Evolutionary conservation across 2,329 filamentous ascomycete genomes (phyloP).

Genomic region (Bretziella fagacearum): DNA sequence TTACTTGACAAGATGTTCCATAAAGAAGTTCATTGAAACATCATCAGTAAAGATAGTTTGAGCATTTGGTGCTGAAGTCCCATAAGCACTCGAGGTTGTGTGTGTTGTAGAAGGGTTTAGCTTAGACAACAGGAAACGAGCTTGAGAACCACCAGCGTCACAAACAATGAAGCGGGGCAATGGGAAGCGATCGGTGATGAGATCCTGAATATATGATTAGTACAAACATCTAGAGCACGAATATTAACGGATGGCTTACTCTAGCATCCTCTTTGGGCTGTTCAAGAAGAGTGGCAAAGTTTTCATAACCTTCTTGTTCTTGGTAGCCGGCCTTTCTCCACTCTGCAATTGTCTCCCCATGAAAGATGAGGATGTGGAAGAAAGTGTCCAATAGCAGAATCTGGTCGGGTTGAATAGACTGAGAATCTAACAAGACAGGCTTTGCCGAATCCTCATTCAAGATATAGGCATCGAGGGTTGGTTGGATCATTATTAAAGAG

Average conservation of each 20-base stretch:
- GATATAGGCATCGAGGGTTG: conserved; percentile 90
- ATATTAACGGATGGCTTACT: conserved; percentile 34
- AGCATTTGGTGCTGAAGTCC: conserved; percentile 67
- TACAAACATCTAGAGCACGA: conserved; percentile 3
- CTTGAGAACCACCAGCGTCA: conserved; percentile 94
- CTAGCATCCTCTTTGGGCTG: conserved; percentile 93
- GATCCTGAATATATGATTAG: conserved; percentile 43
- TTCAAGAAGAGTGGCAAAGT: conserved; percentile 74
- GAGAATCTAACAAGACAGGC: conserved; percentile 89
- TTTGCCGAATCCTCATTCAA: conserved; percentile 88
- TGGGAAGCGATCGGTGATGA: conserved; percentile 96
- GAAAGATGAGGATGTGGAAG: conserved; percentile 99
- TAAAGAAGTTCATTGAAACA: conserved; percentile 94
- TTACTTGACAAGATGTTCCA: conserved; percentile 99
- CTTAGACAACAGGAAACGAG: conserved; percentile 90
- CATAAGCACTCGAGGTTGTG: conserved; percentile 69
- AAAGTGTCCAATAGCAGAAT: conserved; percentile 93
- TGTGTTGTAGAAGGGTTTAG: conserved; percentile 96
- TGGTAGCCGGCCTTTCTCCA: conserved; percentile 98
- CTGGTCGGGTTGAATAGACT: conserved; percentile 86
- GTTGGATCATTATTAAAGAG: conserved; percentile 96
- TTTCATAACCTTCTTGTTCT: conserved; percentile 95
- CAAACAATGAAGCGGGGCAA: conserved; percentile 96
- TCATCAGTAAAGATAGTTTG: conserved; percentile 99
- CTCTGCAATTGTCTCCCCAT: conserved; percentile 92